These are phyloP conservation scores for Eucalyptus erythrocorys DNA, from an alignment of 345 rosid genomes.

Conservation along the genomic window DNA sequence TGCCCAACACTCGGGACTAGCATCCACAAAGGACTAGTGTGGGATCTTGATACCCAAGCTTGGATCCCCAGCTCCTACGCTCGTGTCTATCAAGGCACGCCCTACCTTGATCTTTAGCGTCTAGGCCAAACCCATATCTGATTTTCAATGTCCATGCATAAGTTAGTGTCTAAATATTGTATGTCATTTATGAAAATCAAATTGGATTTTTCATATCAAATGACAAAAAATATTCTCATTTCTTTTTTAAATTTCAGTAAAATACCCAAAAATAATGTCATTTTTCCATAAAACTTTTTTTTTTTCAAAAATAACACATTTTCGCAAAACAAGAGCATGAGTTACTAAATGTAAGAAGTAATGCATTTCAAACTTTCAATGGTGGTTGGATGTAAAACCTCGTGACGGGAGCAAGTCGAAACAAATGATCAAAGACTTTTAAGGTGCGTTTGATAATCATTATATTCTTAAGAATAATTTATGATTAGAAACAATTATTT, in stretches of 20 bases:
- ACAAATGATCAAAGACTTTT: neutral
- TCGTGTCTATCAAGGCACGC: neutral
- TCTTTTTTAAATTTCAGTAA: neutral
- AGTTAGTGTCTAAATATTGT: neutral
- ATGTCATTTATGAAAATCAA: too few relatives aligned
- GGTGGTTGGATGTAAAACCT: neutral
- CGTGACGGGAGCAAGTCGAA: too few relatives aligned
- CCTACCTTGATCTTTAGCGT: neutral
- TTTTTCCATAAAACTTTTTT: too few relatives aligned
- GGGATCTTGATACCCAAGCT: neutral
- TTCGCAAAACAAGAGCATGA: rapidly evolving
- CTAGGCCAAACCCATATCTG: neutral
- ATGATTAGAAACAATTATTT: rapidly evolving
- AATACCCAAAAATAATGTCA: too few relatives aligned
- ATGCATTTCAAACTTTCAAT: neutral
- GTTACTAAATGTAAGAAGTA: neutral
- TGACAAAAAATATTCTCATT: too few relatives aligned
- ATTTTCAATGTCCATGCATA: too few relatives aligned
- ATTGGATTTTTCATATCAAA: neutral
- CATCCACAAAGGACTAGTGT: neutral
- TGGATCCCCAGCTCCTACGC: neutral
- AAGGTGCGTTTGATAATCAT: rapidly evolving
- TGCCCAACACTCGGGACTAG: neutral
- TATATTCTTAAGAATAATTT: too few relatives aligned
- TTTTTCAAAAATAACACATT: too few relatives aligned